These are phyloP conservation scores for Rhizodiscina lignyota DNA, from an alignment of 495 filamentous ascomycete species.

Conservation along the genomic window DNA sequence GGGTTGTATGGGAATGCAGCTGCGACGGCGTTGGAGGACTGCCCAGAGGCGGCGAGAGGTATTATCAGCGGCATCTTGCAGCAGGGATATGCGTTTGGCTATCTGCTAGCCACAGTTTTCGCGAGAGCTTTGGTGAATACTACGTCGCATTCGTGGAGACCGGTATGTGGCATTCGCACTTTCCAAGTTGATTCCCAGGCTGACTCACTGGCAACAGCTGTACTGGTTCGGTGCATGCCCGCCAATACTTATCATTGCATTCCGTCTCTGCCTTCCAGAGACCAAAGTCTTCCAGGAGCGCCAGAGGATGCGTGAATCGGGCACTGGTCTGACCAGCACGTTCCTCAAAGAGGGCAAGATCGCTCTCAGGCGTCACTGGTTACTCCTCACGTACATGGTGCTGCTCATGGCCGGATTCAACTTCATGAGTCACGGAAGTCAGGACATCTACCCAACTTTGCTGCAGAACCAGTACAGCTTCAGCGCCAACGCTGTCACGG, in stretches of 20 bases:
- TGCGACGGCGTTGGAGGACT: constrained; percentile 74
- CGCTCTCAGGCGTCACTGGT: constrained; percentile 60
- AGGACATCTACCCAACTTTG: constrained; percentile 85
- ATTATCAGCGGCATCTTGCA: constrained; percentile 69
- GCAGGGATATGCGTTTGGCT: constrained; percentile 82
- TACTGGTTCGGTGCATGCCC: constrained; percentile 78
- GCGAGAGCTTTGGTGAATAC: constrained; percentile 29
- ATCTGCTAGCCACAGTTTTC: constrained; percentile 65
- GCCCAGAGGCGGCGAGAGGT: constrained; percentile 55
- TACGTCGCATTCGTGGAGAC: constrained; percentile 13
- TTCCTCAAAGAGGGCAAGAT: constrained; percentile 65
- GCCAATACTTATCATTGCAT: constrained; percentile 65
- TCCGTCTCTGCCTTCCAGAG: constrained; percentile 62
- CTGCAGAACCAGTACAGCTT: constrained; percentile 63
- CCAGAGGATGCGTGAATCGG: constrained; percentile 37
- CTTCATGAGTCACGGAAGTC: constrained; percentile 82
- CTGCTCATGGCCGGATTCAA: constrained; percentile 84
- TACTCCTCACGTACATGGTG: constrained; percentile 63
- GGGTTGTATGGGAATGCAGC: constrained; percentile 79
- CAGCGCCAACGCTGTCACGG: constrained; percentile 50
- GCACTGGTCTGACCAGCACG: constrained; percentile 24
- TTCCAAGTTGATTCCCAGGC: not conserved
- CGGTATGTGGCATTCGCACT: constrained; percentile 3
- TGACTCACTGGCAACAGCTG: constrained; percentile 42
- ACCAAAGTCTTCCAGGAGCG: constrained; percentile 51